Evolutionary conservation across 371 early-diverging fungal species (phyloP), one percentile per base, ranked within the genome.

Genomic region (Mortierella sp.): DNA sequence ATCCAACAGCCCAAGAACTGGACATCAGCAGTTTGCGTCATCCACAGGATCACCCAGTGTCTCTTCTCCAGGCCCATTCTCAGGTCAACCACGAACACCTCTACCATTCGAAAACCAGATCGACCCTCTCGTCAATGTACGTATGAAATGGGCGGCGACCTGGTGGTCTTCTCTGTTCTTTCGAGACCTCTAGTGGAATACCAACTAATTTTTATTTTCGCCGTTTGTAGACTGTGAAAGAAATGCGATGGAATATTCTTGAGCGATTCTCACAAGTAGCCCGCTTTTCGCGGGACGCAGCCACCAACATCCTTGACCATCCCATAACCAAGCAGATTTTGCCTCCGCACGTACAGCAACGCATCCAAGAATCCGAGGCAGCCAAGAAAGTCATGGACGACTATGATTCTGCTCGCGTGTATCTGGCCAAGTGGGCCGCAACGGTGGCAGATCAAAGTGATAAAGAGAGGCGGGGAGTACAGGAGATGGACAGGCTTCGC

Each of bases 251-350:
- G 97, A 93, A 92, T 75, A 92, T 96, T 31, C 87, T 98, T 40
- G 97, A 97, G 81, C 90, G 93, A 50, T 94, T 98, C 76, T 94
- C 98, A 0, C 90, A 92, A 34, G 95, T 98, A 3, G 96, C 98
- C 0, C 91, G 93, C 40, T 91, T 95, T 59, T 94, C 96, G 40
- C 89, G 94, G 51, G 95, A 93, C 71, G 92, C 96, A 4, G 93
- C 95, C 0, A 93, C 92, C 14, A 93, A 92, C 55, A 88, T 96
- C 5, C 88, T 96, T 43, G 96, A 95, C 26, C 95, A 96, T 77
- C 96, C 97, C 8, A 89, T 94, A 3, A 93, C 95, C 1, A 91
- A 93, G 48, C 96, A 95, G 9, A 88, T 97, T 28, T 81, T 95
- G n/a, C 96, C 98, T 0, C 88, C 92, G 44, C 88, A 95, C 70